These are phyloP conservation scores for Aphanomyces astaci DNA, from an alignment of 352 stramenopile genomes.

Conservation along the genomic window DNA sequence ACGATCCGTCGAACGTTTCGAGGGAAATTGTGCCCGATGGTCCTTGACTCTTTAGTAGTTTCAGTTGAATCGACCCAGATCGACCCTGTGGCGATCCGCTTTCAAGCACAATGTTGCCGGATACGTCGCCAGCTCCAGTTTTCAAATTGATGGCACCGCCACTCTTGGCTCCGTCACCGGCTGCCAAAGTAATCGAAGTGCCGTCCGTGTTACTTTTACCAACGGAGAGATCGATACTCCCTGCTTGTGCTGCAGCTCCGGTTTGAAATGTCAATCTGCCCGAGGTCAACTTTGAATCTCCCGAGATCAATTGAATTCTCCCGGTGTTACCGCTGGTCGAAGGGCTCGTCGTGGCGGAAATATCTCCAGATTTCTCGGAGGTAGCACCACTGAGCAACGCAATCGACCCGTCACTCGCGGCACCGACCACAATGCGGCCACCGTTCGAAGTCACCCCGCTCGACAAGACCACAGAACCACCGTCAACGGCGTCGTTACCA, in stretches of 20 bases:
- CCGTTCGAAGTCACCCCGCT: neutral
- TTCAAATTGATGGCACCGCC: neutral
- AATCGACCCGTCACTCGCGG: neutral
- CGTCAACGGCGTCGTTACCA: neutral
- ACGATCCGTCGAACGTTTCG: neutral
- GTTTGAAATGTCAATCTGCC: neutral
- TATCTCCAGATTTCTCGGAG: neutral
- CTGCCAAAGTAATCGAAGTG: neutral
- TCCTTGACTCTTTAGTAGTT: neutral
- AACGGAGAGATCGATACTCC: neutral
- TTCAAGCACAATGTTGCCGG: neutral
- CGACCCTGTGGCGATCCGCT: neutral
- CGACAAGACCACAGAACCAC: neutral
- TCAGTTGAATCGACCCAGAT: slow-evolving; percentile 1
- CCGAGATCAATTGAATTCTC: neutral
- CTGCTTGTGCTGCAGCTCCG: neutral
- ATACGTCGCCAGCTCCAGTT: neutral
- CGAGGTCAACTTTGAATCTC: neutral
- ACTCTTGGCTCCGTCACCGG: neutral
- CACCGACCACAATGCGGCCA: neutral
- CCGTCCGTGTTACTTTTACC: neutral
- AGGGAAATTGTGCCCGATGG: neutral
- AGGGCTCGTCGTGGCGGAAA: neutral
- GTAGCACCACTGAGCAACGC: neutral
- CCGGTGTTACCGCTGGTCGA: neutral